A percentile compares a stretch with the other conserved stretches of the same genome.
phyloP scores from a whole-genome alignment of 176 grass and related monocot genomes.

The Tillandsia leiboldiana region DNA sequence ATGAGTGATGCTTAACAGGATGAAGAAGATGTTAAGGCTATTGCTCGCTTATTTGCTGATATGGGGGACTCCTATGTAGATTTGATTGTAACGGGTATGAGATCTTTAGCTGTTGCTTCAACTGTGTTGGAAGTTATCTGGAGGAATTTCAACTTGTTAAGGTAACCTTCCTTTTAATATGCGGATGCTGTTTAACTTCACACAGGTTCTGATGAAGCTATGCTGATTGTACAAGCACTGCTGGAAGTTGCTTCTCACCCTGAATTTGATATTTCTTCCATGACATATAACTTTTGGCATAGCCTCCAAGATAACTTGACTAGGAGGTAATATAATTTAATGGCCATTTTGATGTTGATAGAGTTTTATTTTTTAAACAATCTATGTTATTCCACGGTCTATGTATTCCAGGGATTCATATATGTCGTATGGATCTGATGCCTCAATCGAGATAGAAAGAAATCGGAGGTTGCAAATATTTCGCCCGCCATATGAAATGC shows the following conservation, averaged over 20 bases:
- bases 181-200: conserved; percentile 20
- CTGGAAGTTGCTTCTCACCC: conserved; percentile 85
- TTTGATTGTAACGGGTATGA: conserved; percentile 78
- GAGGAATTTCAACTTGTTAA: background rate
- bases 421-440: conserved; percentile 56
- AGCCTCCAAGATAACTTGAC: conserved; percentile 62
- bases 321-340: conserved; percentile 41
- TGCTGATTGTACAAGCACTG: conserved; percentile 88
- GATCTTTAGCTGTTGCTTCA: background rate
- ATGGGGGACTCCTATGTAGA: conserved; percentile 99
- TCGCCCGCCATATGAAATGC: conserved; percentile 59
- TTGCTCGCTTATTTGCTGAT: conserved; percentile 94
- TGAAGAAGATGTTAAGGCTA: conserved; percentile 98
- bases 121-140: background rate
- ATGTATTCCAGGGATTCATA: conserved; percentile 61
- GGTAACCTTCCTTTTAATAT: conserved; percentile 6
- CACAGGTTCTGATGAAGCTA: conserved; percentile 79
- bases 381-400: conserved; percentile 6
- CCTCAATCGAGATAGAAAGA: conserved; percentile 61
- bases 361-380: conserved; percentile 13
- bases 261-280: conserved; percentile 96
- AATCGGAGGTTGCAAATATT: conserved; percentile 85
- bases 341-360: conserved; percentile 2
- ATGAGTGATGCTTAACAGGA: conserved; percentile 43
- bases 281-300: conserved; percentile 99